Percentiles rank a stretch among this genome's conserved stretches.
Conservation (phyloP, 169 alveolate genomes). For the Eimeria zaria region DNA sequence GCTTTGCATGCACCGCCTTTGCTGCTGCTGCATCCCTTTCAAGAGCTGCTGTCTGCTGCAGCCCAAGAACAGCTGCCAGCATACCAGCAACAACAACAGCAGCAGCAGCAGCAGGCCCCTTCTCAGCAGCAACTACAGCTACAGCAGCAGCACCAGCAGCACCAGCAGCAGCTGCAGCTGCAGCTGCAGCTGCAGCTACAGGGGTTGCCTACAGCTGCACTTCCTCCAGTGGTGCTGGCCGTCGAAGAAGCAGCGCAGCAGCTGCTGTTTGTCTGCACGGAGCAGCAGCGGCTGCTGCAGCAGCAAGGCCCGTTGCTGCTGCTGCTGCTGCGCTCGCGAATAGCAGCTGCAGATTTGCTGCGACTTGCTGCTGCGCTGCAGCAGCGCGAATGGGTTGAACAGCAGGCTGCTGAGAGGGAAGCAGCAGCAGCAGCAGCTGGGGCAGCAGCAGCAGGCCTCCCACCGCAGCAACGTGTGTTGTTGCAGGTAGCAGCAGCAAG, state of each 20-base stretch:
- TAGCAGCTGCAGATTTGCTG: constrained; percentile 31
- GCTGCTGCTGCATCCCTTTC: constrained; percentile 65
- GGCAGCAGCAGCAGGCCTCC: constrained; percentile 49
- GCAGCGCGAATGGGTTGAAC: constrained; percentile 34
- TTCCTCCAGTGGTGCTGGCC: constrained; percentile 12
- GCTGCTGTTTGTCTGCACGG: constrained; percentile 43
- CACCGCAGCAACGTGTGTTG: constrained; percentile 43
- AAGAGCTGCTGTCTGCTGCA: constrained; percentile 29
- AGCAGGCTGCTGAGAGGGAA: constrained; percentile 10
- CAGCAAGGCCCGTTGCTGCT: constrained; percentile 65
- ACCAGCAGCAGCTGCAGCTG: constrained; percentile 5
- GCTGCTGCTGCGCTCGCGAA: neutral
- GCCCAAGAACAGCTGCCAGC: constrained; percentile 21
- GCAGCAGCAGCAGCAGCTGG: constrained; percentile 5
- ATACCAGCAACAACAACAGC: constrained; percentile 12
- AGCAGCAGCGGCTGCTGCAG: constrained; percentile 71
- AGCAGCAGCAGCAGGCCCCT: neutral
- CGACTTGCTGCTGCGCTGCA: constrained; percentile 61
- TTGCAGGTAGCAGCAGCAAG: constrained; percentile 31
- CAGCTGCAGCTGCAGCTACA: constrained; percentile 52
- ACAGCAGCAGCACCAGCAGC: constrained; percentile 32
- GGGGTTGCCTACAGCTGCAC: constrained; percentile 40
- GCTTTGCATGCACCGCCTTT: constrained; percentile 52
- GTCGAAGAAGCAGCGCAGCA: constrained; percentile 53
- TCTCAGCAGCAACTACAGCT: constrained; percentile 12